Base-by-base conservation (phyloP, 108 stramenopile genomes). In the Parietichytrium sp. region DNA sequence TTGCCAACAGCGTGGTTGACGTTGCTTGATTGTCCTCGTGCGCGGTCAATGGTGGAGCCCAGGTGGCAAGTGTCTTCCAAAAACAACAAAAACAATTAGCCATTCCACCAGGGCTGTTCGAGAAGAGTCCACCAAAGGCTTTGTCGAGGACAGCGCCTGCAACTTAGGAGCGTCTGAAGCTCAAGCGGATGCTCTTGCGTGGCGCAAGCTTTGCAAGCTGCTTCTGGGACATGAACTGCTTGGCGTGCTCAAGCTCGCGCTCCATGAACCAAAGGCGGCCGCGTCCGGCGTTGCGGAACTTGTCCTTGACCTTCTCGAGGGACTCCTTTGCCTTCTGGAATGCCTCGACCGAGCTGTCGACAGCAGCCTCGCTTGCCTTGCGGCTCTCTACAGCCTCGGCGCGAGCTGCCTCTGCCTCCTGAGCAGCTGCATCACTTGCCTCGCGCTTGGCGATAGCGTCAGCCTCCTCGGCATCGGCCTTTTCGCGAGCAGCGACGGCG, bases 391-490 rank as follows among this genome's bases (percentile, higher is more conserved):
- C 61, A 42, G 27, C 61, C 13, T 7, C 16, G 78, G 78, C 29
- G 45, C n/a, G 49, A 23, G 15, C 49, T 25, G 15, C 45, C 77
- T 7, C 77, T 8, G 3, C 23, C 38, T 12, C 42, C 4, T 3
- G 45, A 18, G 3, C 47, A 18, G 29, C 31, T 2, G 36, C 77
- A 16, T 78, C 77, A 7, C 45, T 47, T 3, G 77, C 45, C 36
- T 78, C 27, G 10, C 45, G 45, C 45, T 30, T 93, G 79, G 90
- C 91, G 55, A 80, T 92, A 47, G 80, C 85, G 55, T 78, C 87
- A 72, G 20, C 54, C 18, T 13, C 54, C 54, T 55, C 54, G 26
- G 54, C 54, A 27, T 20, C 54, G 54, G 54, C 54, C 25, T 27
- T 20, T 15, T 13, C 26, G 25, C 29, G 18, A 27, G 54, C 15